These are phyloP conservation scores for Beta vulgaris DNA, from an alignment of 148 eudicot genomes.

Conservation along the genomic window DNA sequence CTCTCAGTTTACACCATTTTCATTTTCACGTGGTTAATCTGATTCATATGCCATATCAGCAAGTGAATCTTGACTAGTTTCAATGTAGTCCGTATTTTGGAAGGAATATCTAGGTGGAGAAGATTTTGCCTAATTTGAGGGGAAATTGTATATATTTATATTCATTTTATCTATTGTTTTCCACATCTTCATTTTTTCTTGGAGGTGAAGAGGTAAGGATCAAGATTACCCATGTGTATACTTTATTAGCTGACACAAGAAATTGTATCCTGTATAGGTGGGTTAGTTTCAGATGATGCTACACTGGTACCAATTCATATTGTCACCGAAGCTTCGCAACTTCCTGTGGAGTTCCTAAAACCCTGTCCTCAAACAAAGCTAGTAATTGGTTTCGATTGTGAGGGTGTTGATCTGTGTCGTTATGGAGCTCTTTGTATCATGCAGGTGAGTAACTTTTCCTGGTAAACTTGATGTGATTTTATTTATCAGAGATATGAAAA, in stretches of 20 bases:
- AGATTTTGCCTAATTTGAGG: not conserved
- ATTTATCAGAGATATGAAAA: not conserved
- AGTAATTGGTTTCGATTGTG: constrained; percentile 90
- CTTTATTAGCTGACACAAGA: constrained; percentile 1
- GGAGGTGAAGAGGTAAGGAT: not conserved
- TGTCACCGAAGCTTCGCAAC: constrained; percentile 75
- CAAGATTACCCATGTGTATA: not conserved
- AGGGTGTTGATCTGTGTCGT: constrained; percentile 95
- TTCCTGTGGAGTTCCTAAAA: constrained; percentile 73
- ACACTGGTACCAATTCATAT: constrained; percentile 69
- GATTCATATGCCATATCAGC: not conserved
- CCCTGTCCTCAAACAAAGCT: constrained; percentile 61
- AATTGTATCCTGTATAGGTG: constrained; percentile 40
- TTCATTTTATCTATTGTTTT: too few relatives aligned
- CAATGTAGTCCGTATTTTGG: not conserved
- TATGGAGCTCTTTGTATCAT: constrained; percentile 85
- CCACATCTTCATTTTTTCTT: too few relatives aligned
- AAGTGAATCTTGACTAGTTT: not conserved
- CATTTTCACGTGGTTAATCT: not conserved
- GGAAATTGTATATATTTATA: not conserved
- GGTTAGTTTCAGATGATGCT: constrained; percentile 39
- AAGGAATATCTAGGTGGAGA: not conserved
- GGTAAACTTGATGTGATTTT: constrained; percentile 5
- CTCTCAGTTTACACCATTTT: not conserved
- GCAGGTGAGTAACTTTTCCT: constrained; percentile 54